Evolutionary conservation across 1,284 basidiomycete species (phyloP).

Genomic region (Ceratorhiza oryzae-sativae): DNA sequence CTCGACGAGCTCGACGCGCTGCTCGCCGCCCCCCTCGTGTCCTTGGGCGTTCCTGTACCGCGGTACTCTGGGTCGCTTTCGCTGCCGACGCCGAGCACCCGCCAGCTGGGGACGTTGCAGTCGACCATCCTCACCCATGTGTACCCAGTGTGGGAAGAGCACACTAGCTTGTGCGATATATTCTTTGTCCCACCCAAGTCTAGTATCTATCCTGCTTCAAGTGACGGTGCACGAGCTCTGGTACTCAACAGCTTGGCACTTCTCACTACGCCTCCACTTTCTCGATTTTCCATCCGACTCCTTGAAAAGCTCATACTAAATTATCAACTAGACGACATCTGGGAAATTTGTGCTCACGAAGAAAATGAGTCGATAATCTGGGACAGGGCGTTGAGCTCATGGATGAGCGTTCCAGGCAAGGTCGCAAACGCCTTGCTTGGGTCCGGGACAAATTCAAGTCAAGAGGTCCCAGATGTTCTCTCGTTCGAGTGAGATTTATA

Average conservation of each 20-base stretch:
- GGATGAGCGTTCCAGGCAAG: constrained; percentile 67
- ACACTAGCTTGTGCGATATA: neutral
- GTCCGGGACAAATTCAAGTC: constrained; percentile 42
- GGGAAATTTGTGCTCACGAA: constrained; percentile 40
- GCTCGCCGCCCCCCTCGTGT: constrained; percentile 11
- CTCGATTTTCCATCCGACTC: constrained; percentile 51
- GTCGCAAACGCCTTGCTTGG: constrained; percentile 67
- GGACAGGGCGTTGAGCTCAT: constrained; percentile 71
- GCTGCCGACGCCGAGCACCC: neutral
- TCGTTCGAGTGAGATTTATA: constrained; percentile 9
- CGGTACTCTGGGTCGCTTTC: neutral
- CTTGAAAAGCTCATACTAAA: constrained; percentile 62
- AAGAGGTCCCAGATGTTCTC: constrained; percentile 53
- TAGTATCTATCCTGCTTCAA: neutral
- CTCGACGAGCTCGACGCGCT: constrained; percentile 25
- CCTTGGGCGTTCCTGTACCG: neutral
- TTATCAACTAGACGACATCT: constrained; percentile 74
- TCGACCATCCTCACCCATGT: constrained; percentile 12
- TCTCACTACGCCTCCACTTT: constrained; percentile 8
- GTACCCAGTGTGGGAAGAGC: constrained; percentile 19
- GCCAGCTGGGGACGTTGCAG: constrained; percentile 25
- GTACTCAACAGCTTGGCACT: neutral
- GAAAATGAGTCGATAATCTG: constrained; percentile 56
- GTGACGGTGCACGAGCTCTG: neutral
- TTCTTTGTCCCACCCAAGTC: constrained; percentile 15